These are phyloP conservation scores for Adiantum capillusveneris DNA, from an alignment of 75 land plant species.

Conservation along the genomic window DNA sequence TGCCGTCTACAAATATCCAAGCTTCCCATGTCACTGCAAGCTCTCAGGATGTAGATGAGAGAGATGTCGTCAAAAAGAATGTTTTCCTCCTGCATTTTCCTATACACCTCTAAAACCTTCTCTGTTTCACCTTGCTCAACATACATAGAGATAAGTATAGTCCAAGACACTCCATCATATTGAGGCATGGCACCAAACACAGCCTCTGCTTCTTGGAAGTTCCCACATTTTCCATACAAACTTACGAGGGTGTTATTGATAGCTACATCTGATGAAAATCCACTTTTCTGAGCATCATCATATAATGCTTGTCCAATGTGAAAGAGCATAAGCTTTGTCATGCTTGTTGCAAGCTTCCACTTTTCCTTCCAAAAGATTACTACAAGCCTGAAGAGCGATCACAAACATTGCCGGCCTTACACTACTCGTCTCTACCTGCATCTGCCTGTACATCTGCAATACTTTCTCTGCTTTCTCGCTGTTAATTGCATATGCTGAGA, in stretches of 20 bases:
- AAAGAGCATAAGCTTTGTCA: too few relatives aligned
- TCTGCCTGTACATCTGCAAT: slow-evolving; percentile 36
- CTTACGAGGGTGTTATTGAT: neutral
- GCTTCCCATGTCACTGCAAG: neutral
- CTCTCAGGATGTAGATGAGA: neutral
- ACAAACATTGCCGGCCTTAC: slow-evolving; percentile 46
- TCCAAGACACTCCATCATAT: slow-evolving; percentile 1
- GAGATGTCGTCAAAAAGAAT: neutral
- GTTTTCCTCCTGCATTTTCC: neutral
- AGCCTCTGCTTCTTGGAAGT: neutral
- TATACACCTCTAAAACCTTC: neutral
- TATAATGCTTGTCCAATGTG: neutral
- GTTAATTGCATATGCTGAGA: slow-evolving; percentile 54
- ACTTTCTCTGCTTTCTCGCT: slow-evolving; percentile 20
- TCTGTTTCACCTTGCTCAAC: neutral
- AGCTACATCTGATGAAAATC: neutral
- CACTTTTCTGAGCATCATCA: neutral
- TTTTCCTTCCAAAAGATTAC: neutral
- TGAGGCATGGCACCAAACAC: neutral
- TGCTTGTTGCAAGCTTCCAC: neutral
- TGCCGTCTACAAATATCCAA: neutral
- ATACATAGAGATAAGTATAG: neutral
- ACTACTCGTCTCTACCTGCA: slow-evolving; percentile 37
- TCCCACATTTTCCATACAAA: slow-evolving; percentile 1
- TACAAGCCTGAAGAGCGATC: slow-evolving; percentile 51